A percentile compares a stretch with the other conserved stretches of the same genome.
These are phyloP conservation scores for Trichoderma atroviride DNA, from an alignment of 2,329 filamentous ascomycete species.

Conservation along the genomic window DNA sequence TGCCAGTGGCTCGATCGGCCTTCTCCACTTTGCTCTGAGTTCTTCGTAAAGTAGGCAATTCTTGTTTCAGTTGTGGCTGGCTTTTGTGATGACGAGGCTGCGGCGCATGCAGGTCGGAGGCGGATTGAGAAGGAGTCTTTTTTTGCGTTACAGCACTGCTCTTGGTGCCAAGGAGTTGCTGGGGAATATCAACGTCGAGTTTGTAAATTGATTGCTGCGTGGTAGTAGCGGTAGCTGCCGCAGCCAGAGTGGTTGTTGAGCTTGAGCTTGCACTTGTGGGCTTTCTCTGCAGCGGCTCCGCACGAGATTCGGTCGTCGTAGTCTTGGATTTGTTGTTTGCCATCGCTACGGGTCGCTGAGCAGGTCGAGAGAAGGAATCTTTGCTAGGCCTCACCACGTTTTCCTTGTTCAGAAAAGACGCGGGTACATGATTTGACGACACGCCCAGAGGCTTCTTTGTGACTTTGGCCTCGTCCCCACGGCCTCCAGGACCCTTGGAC, in stretches of 20 bases:
- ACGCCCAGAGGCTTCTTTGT: conserved; percentile 37
- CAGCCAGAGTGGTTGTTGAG: neutral
- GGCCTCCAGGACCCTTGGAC: conserved; percentile 41
- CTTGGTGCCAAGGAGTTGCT: conserved; percentile 25
- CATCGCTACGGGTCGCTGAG: conserved; percentile 37
- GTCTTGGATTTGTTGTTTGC: conserved; percentile 30
- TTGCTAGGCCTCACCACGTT: conserved; percentile 42
- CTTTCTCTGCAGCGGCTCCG: conserved; percentile 36
- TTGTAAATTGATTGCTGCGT: conserved; percentile 30
- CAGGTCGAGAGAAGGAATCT: conserved; percentile 44
- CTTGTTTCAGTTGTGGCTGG: conserved; percentile 54
- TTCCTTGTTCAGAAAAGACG: conserved; percentile 47
- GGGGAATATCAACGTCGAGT: conserved; percentile 30
- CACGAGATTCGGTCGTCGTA: conserved; percentile 33
- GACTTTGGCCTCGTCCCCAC: conserved; percentile 42
- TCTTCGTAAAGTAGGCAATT: conserved; percentile 46
- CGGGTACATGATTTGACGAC: conserved; percentile 34
- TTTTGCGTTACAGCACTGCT: conserved; percentile 18
- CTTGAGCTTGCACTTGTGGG: conserved; percentile 17
- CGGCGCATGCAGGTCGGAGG: conserved; percentile 34
- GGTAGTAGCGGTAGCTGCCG: neutral
- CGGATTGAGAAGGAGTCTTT: conserved; percentile 21
- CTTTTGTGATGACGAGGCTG: conserved; percentile 56
- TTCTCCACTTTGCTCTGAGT: conserved; percentile 49
- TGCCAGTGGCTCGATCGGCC: conserved; percentile 24